Percentiles rank a stretch among this genome's conserved stretches.
Evolutionary conservation across 345 rosid genomes (phyloP).

Genomic region (Raphanus sativus): DNA sequence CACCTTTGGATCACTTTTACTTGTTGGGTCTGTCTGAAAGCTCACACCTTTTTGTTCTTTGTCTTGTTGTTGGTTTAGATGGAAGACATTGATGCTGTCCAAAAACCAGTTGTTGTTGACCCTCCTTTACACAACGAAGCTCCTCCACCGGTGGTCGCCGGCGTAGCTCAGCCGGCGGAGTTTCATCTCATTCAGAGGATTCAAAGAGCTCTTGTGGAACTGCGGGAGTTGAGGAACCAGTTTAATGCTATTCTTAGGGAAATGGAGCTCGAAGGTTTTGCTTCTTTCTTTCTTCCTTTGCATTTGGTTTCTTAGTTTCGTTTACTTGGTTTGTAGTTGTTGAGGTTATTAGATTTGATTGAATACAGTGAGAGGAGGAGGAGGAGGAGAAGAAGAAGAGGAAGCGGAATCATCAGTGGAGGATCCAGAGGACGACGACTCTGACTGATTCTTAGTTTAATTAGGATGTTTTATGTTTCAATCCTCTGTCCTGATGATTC

Average conservation of each 20-base stretch:
- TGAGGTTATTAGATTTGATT: not conserved
- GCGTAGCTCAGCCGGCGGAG: conserved; percentile 12
- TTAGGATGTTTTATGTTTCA: not conserved
- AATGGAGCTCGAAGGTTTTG: conserved; percentile 22
- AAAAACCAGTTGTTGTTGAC: conserved; percentile 38
- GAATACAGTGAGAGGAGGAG: conserved; percentile 32
- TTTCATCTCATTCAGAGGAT: conserved; percentile 30
- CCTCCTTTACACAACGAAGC: conserved; percentile 32
- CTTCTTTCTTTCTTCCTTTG: not conserved
- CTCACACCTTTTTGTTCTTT: not conserved
- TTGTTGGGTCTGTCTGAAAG: not conserved
- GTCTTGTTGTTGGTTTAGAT: conserved; percentile 3
- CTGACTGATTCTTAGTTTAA: conserved; percentile 35
- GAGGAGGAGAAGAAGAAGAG: conserved; percentile 19
- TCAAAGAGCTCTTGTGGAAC: conserved; percentile 35
- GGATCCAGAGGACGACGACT: conserved; percentile 39
- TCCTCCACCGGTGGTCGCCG: conserved; percentile 8
- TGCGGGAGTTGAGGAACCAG: conserved; percentile 32
- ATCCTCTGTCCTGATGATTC: not conserved
- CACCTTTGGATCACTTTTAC: not conserved
- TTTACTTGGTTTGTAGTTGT: not conserved
- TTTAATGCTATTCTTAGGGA: conserved; percentile 37
- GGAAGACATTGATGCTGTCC: conserved; percentile 34
- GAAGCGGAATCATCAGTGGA: conserved; percentile 40
- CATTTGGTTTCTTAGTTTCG: not conserved